phyloP scores from a whole-genome alignment of 1,284 basidiomycete genomes.

The Sanguinoderma infundibulare region DNA sequence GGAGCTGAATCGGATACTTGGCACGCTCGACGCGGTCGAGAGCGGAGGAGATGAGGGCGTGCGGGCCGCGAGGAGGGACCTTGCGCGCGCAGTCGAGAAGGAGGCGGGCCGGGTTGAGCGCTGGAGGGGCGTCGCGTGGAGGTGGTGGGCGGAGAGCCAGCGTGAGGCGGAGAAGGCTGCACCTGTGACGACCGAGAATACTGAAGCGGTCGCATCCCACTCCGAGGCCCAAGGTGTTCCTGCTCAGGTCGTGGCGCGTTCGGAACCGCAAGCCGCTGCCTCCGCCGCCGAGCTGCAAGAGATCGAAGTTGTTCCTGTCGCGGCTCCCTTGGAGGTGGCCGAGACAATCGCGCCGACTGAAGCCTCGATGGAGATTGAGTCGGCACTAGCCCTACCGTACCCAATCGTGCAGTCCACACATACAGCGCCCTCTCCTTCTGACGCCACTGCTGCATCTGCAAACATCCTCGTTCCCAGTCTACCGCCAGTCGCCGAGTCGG shows the following conservation, averaged over 20 bases:
- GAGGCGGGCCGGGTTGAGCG: constrained; percentile 55
- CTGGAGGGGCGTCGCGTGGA: constrained; percentile 31
- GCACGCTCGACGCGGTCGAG: constrained; percentile 69
- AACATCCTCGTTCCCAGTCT: too few relatives aligned
- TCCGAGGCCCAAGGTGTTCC: too few relatives aligned
- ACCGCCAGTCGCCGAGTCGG: too few relatives aligned
- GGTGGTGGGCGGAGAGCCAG: constrained; percentile 20
- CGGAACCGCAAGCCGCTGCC: not conserved
- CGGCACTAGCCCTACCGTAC: not conserved
- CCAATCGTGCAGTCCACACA: not conserved
- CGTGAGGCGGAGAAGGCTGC: too few relatives aligned
- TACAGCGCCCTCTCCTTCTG: too few relatives aligned
- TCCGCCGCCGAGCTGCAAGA: not conserved
- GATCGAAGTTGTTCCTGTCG: not conserved
- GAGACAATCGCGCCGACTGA: not conserved
- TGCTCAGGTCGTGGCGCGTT: too few relatives aligned
- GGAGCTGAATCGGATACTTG: constrained; percentile 62
- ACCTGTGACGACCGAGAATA: not conserved
- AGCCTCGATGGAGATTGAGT: constrained; percentile 5
- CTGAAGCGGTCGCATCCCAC: too few relatives aligned
- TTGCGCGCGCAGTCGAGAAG: constrained; percentile 64
- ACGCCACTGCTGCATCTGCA: too few relatives aligned
- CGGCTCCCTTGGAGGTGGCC: not conserved
- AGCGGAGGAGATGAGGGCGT: constrained; percentile 64
- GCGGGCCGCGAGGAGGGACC: constrained; percentile 55